Percentiles rank a stretch among this genome's conserved stretches.
Evolutionary conservation across 805 yeast species (phyloP).

Genomic region (Kockiozyma suomiensis): DNA sequence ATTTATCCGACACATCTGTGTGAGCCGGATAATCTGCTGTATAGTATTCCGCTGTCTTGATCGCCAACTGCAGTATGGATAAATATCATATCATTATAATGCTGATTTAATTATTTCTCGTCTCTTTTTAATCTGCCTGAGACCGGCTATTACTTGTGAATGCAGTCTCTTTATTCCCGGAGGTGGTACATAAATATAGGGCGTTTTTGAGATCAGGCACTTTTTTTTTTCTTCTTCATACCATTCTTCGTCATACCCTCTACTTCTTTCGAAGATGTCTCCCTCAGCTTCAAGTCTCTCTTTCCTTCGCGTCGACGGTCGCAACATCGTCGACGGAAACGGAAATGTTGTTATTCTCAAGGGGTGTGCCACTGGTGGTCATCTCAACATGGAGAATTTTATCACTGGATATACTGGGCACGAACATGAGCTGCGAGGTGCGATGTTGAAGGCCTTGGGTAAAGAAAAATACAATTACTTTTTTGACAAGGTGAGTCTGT

Average conservation of each 20-base stretch:
- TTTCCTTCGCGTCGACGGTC: slow-evolving; percentile 49
- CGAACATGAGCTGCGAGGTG: slow-evolving; percentile 54
- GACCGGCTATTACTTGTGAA: no score
- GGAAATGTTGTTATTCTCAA: slow-evolving; percentile 49
- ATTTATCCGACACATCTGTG: no score
- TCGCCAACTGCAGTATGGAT: no score
- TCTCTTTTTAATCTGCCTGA: no score
- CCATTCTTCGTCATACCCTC: not conserved
- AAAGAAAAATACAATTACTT: slow-evolving; percentile 53
- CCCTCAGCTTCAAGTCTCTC: slow-evolving; percentile 1
- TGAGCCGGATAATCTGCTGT: no score
- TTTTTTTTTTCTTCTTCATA: no score
- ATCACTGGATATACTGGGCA: slow-evolving; percentile 60
- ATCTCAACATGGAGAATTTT: slow-evolving; percentile 56
- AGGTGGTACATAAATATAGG: no score
- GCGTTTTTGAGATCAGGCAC: no score
- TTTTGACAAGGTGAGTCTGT: slow-evolving; percentile 47
- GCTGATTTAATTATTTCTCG: no score
- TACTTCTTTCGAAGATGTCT: not conserved
- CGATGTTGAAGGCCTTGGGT: slow-evolving; percentile 48
- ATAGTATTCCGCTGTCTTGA: no score
- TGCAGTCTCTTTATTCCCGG: no score
- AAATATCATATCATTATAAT: no score
- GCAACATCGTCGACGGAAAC: slow-evolving; percentile 51
- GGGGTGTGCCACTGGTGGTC: slow-evolving; percentile 51